phyloP scores from a whole-genome alignment of 306 rosid species.

The Trichosanthes truncata region DNA sequence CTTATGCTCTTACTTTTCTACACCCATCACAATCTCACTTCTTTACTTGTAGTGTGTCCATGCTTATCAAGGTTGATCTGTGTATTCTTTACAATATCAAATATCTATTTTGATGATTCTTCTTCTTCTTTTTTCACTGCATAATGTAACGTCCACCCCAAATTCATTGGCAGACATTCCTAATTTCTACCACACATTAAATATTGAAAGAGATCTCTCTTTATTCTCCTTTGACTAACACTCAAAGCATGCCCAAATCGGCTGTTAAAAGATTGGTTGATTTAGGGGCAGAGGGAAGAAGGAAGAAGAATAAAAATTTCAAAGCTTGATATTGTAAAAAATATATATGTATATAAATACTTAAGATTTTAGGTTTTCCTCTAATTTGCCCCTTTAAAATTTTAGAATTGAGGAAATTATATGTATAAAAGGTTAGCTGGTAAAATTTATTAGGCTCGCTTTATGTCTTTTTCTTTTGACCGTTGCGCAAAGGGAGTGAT shows the following conservation, averaged over 20 bases:
- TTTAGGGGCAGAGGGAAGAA: not conserved
- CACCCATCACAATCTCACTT: not conserved
- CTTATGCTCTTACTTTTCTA: not conserved
- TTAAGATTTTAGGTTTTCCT: no score
- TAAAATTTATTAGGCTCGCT: no score
- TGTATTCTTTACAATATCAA: not conserved
- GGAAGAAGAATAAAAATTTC: no score
- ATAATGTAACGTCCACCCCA: not conserved
- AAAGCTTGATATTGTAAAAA: no score
- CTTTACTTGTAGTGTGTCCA: not conserved
- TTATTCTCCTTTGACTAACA: not conserved
- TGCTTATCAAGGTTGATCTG: not conserved
- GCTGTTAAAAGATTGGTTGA: no score
- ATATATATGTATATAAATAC: no score
- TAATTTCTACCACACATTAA: not conserved
- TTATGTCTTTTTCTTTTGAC: not conserved
- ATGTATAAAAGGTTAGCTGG: no score
- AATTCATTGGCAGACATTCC: not conserved
- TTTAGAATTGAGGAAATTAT: no score
- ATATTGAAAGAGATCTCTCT: not conserved
- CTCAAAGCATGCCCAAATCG: not conserved
- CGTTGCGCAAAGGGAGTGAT: not conserved
- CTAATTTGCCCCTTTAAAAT: no score
- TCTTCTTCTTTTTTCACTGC: not conserved
- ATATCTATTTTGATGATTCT: not conserved